A percentile compares a stretch with the other conserved stretches of the same genome.
Conservation (phyloP, 805 yeast species). For the Hanseniaspora lindneri region DNA sequence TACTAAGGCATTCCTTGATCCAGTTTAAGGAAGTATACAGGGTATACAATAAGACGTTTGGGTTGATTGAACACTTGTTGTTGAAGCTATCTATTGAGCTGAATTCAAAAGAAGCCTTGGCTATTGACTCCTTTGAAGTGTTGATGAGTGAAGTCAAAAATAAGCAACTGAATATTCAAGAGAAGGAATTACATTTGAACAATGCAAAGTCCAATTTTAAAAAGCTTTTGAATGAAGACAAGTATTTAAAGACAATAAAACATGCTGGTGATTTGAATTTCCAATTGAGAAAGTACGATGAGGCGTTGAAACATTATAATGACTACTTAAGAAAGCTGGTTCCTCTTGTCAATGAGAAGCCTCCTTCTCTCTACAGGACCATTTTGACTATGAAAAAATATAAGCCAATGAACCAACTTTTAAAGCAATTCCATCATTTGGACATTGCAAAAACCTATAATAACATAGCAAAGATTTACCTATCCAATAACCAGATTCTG, state of each 20-base stretch:
- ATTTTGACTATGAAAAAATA: background rate
- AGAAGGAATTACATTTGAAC: conserved; percentile 41
- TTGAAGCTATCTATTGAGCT: conserved; percentile 75
- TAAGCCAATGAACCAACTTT: conserved; percentile 4
- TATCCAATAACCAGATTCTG: conserved; percentile 12
- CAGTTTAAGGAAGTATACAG: conserved; percentile 33
- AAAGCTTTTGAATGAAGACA: conserved; percentile 38
- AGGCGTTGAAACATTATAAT: conserved; percentile 35
- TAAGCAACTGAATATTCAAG: conserved; percentile 20
- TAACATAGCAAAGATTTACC: conserved; percentile 10
- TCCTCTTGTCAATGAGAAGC: conserved; percentile 4
- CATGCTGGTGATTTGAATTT: conserved; percentile 67
- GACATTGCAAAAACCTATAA: conserved; percentile 10
- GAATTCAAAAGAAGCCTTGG: conserved; percentile 72
- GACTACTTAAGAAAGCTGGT: background rate
- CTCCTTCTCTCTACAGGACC: background rate
- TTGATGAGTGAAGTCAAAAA: conserved; percentile 29
- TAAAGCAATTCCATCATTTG: background rate
- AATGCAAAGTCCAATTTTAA: conserved; percentile 54
- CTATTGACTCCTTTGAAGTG: conserved; percentile 59
- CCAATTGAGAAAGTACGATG: conserved; percentile 35
- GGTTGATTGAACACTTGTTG: conserved; percentile 55
- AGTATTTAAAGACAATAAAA: conserved; percentile 67
- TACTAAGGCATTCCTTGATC: conserved; percentile 9
- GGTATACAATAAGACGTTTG: conserved; percentile 42